Evolutionary conservation across 306 rosid genomes (phyloP).

Genomic region (Rosa lucieae): DNA sequence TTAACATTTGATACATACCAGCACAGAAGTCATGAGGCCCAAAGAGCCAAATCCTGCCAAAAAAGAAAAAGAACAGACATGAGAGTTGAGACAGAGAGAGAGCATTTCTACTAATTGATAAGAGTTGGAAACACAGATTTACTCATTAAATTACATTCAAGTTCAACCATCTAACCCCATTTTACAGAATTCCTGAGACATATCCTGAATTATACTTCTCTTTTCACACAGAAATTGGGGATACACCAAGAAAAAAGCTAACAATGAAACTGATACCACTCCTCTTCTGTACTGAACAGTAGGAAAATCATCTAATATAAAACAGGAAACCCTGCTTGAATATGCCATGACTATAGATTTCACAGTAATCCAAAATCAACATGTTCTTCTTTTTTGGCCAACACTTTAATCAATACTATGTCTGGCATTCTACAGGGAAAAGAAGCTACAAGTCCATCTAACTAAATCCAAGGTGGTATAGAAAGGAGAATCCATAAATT

Average conservation of each 20-base stretch:
- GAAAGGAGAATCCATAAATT: not conserved
- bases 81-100: not conserved
- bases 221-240: not conserved
- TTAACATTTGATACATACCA: slow-evolving; percentile 53
- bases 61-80: slow-evolving; percentile 7
- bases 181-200: not conserved
- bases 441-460: not conserved
- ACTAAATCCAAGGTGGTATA: not conserved
- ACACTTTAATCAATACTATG: not conserved
- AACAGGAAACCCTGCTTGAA: not conserved
- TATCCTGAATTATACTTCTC: not conserved
- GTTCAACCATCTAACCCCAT: not conserved
- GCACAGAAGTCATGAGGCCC: slow-evolving; percentile 96
- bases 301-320: not conserved
- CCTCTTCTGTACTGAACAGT: not conserved
- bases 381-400: not conserved
- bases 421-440: not conserved
- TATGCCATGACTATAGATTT: not conserved
- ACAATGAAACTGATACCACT: not conserved
- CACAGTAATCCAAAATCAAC: not conserved
- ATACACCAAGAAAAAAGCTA: not conserved
- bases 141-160: not conserved
- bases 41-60: slow-evolving; percentile 91
- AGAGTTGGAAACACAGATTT: not conserved
- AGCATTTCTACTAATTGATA: not conserved